Evolutionary conservation across 176 grass and related monocot genomes (phyloP).

Genomic region (Typha latifolia): DNA sequence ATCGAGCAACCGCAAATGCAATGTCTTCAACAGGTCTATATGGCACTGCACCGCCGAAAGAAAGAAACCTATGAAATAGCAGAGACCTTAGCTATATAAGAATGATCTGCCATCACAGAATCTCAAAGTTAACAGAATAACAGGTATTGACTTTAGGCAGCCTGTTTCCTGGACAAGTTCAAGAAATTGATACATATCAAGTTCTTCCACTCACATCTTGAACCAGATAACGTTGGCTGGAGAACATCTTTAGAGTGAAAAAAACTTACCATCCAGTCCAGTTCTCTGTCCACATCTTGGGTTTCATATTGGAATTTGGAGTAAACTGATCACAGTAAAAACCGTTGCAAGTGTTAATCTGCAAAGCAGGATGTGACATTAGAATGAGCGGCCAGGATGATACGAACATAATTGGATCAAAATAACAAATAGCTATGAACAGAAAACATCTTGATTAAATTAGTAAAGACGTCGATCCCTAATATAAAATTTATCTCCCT

Average conservation of each 20-base stretch:
- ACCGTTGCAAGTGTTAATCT: slow-evolving; percentile 99
- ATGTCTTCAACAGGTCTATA: slow-evolving; percentile 85
- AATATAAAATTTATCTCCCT: not conserved
- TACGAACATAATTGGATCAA: not conserved
- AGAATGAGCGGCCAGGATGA: not conserved
- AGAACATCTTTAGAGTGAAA: not conserved
- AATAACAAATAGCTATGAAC: not conserved
- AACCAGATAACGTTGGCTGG: not conserved
- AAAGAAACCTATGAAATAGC: slow-evolving; percentile 50
- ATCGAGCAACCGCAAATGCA: slow-evolving; percentile 82
- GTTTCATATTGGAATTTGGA: slow-evolving; percentile 66
- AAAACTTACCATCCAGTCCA: slow-evolving; percentile 65
- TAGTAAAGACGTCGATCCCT: not conserved
- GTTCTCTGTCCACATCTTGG: slow-evolving; percentile 95
- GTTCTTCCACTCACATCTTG: not conserved
- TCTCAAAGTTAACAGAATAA: not conserved
- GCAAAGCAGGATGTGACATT: slow-evolving; percentile 7
- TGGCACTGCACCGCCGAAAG: slow-evolving; percentile 73
- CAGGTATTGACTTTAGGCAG: no score
- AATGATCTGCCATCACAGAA: not conserved
- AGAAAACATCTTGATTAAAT: not conserved
- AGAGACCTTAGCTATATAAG: not conserved
- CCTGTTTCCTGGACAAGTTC: not conserved
- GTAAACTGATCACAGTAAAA: slow-evolving; percentile 97
- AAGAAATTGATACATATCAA: not conserved